Conservation (phyloP, 1,284 basidiomycete species). For the Xerocomus amazonicus region DNA sequence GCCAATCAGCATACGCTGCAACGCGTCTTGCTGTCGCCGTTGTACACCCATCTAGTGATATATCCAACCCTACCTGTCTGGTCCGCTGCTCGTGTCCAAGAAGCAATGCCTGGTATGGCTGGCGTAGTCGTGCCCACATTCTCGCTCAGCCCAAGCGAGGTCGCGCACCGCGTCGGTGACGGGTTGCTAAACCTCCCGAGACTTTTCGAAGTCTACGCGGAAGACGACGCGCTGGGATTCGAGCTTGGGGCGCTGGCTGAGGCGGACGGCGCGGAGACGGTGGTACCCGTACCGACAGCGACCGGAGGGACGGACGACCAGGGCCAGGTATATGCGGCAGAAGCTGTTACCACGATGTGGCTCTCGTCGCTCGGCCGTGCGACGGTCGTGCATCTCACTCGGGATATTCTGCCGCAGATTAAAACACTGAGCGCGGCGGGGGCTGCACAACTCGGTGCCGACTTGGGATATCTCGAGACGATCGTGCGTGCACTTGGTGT, state of each 20-base stretch:
- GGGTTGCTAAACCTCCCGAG: conserved; percentile 90
- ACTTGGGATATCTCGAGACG: conserved; percentile 86
- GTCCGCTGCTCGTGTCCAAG: conserved; percentile 42
- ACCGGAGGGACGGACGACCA: conserved; percentile 16
- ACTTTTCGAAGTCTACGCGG: conserved; percentile 91
- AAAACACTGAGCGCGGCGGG: conserved; percentile 60
- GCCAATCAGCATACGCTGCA: conserved; percentile 78
- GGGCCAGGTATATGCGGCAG: conserved; percentile 50
- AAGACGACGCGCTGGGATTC: conserved; percentile 88
- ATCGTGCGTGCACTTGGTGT: conserved; percentile 91
- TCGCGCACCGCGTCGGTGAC: conserved; percentile 86
- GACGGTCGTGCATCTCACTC: conserved; percentile 70
- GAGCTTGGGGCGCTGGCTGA: conserved; percentile 50
- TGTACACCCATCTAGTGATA: conserved; percentile 68
- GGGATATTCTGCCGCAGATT: conserved; percentile 61
- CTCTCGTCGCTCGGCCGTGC: conserved; percentile 83
- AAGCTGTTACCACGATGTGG: conserved; percentile 85
- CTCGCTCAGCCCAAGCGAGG: conserved; percentile 87
- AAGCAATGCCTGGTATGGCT: conserved; percentile 40
- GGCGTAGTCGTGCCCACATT: conserved; percentile 81
- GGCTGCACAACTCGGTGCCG: conserved; percentile 80
- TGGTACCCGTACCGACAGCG: not conserved
- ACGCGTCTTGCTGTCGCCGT: conserved; percentile 78
- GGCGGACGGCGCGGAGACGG: not conserved
- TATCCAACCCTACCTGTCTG: conserved; percentile 75